Evolutionary conservation across 2,329 filamentous ascomycete genomes (phyloP), one percentile per base, ranked within the genome.

Genomic region (Xylaria sp.): DNA sequence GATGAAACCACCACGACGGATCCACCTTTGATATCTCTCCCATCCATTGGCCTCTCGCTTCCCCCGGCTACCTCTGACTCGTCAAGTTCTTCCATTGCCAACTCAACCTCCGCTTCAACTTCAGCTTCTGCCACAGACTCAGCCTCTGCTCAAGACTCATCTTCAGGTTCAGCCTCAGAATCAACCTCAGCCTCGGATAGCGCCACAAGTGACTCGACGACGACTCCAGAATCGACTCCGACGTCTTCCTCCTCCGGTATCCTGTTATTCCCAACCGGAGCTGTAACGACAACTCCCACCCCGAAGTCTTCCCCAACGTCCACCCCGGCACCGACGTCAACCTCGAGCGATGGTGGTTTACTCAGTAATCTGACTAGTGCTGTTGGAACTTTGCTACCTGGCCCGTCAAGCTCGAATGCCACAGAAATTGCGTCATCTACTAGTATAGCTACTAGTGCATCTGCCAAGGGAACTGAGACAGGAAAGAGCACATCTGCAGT

Each of bases 231-330:
- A 2, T 46, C 61, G n/a, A 49, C 61, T 13, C 1, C 4, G 25
- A 64, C 54, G 1, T 67, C 73, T 2, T 70, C 76, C 18, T 75
- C 75, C 3, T 75, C 75, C 3, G 71, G 70, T 13, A 78, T 78
- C 48, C 58, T 77, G 20, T 60, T 78, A 1, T 76, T 76, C 56
- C 76, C 76, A 23, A 77, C 75, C 1, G 76, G 76, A 63, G 73
- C 73, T 20, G 75, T 77, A 18, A 76, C 73, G 10, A 66, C 64
- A 6, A 71, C 66, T 10, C 23, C 68, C 5, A 67, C 63, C 1
- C 64, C 68, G 18, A 64, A 28, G 28, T 28, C 28, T 28, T 28
- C 62, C 8, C 46, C 66, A 20, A 49, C 39, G 25, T 67, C 52
- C 66, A 25, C 4, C 62, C 69, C 1, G 58, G 48, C 67, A 9